Percentiles rank a stretch among this genome's conserved stretches.
Evolutionary conservation across 2,329 filamentous ascomycete genomes (phyloP).

Genomic region (Pseudogymnoascus sp.): DNA sequence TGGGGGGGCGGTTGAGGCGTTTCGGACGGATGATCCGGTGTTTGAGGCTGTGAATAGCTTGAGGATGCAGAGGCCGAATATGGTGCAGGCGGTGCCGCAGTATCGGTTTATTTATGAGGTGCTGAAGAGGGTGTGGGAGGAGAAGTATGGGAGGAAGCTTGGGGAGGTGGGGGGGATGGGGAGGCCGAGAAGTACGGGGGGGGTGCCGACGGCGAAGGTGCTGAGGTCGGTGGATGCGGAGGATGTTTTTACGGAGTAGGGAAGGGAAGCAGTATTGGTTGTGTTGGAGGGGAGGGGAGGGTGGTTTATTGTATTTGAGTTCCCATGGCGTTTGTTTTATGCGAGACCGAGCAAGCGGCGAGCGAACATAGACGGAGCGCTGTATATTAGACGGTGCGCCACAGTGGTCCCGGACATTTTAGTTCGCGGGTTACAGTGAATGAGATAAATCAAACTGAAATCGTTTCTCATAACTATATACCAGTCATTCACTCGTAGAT

Average conservation of each 20-base stretch:
- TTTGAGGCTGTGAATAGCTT: constrained; percentile 72
- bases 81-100: constrained; percentile 88
- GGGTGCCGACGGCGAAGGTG: neutral
- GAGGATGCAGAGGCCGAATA: constrained; percentile 81
- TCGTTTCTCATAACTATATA: constrained; percentile 9
- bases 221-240: neutral
- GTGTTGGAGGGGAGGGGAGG: neutral
- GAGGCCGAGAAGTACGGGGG: neutral
- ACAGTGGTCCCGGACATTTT: neutral
- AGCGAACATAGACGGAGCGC: neutral
- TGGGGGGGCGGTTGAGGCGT: constrained; percentile 19
- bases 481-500: constrained; percentile 7
- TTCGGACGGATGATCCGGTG: constrained; percentile 53
- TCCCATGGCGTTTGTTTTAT: neutral
- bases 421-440: neutral
- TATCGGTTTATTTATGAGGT: constrained; percentile 86
- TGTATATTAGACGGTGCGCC: neutral
- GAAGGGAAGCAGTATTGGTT: neutral
- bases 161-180: neutral
- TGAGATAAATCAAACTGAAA: neutral
- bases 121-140: constrained; percentile 65
- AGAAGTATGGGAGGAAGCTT: constrained; percentile 41
- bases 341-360: neutral
- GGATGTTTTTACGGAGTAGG: constrained; percentile 6
- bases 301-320: neutral